Percentiles rank a stretch among this genome's conserved stretches.
These are phyloP conservation scores for Rosa multiflora DNA, from an alignment of 306 rosid genomes.

Conservation along the genomic window DNA sequence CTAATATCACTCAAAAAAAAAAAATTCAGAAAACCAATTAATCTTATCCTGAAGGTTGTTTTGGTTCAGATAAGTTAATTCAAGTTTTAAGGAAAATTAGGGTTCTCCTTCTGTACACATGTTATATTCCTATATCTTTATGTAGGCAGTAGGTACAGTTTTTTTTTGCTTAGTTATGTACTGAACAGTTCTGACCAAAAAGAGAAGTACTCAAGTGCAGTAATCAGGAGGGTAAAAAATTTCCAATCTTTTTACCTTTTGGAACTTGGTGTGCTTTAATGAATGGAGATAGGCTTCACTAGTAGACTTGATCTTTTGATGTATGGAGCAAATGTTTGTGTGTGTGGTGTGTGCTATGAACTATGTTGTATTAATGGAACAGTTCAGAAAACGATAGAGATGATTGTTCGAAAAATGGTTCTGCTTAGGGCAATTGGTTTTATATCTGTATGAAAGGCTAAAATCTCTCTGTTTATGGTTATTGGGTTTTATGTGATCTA, in stretches of 20 bases:
- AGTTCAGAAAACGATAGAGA: background rate
- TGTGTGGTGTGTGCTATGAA: background rate
- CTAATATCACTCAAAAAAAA: background rate
- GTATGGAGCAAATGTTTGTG: background rate
- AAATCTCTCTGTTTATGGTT: background rate
- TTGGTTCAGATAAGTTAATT: background rate
- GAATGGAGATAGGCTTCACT: background rate
- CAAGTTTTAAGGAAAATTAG: background rate
- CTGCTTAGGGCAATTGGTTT: background rate
- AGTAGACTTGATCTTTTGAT: background rate
- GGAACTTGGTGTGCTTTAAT: background rate
- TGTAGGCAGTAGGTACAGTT: background rate
- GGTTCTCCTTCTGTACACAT: background rate
- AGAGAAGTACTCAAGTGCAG: background rate
- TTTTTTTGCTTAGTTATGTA: background rate
- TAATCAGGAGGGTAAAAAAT: background rate
- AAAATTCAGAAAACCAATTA: background rate
- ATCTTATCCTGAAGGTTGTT: background rate
- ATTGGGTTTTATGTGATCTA: slow-evolving; percentile 6
- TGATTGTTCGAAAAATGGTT: background rate
- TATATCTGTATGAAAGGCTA: background rate
- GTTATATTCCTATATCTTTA: background rate
- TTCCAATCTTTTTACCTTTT: background rate
- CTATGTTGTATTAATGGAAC: background rate
- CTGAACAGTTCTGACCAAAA: background rate